Evolutionary conservation across 352 stramenopile genomes (phyloP).

Genomic region (Globisporangium megalacanthum): DNA sequence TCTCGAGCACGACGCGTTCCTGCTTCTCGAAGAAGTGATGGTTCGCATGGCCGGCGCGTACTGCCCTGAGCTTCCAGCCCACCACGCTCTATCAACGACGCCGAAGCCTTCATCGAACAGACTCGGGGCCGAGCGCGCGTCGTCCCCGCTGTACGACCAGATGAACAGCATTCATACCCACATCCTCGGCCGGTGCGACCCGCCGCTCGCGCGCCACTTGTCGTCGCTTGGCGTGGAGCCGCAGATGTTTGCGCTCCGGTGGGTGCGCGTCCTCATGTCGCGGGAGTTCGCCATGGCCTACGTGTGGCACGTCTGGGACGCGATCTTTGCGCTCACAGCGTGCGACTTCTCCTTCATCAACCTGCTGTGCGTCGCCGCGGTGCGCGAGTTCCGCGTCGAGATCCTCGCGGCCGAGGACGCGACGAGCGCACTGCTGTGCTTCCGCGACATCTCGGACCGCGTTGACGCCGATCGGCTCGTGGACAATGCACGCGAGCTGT

Average conservation of each 20-base stretch:
- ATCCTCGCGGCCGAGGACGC: constrained; percentile 58
- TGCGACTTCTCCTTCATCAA: constrained; percentile 77
- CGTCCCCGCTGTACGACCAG: constrained; percentile 56
- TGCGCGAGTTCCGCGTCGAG: constrained; percentile 59
- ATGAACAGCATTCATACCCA: constrained; percentile 73
- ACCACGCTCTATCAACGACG: not conserved
- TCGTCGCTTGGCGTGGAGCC: constrained; percentile 45
- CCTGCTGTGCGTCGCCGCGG: constrained; percentile 62
- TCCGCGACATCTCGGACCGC: constrained; percentile 49
- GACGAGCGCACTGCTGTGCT: constrained; percentile 45
- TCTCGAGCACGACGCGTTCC: constrained; percentile 65
- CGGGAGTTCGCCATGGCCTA: constrained; percentile 69
- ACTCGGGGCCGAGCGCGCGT: constrained; percentile 19
- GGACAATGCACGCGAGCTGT: constrained; percentile 52
- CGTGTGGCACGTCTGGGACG: constrained; percentile 76
- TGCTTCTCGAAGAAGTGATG: constrained; percentile 69
- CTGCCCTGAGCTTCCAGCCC: constrained; percentile 28
- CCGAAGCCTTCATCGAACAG: not conserved
- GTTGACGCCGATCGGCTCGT: constrained; percentile 47
- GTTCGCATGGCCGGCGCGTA: constrained; percentile 66
- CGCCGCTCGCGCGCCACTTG: constrained; percentile 48
- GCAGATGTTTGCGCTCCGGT: constrained; percentile 68
- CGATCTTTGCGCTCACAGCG: constrained; percentile 68
- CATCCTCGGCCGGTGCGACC: constrained; percentile 56
- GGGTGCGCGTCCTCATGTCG: constrained; percentile 74